Conservation (phyloP, 352 stramenopile species). For the Discostella stelligera region DNA sequence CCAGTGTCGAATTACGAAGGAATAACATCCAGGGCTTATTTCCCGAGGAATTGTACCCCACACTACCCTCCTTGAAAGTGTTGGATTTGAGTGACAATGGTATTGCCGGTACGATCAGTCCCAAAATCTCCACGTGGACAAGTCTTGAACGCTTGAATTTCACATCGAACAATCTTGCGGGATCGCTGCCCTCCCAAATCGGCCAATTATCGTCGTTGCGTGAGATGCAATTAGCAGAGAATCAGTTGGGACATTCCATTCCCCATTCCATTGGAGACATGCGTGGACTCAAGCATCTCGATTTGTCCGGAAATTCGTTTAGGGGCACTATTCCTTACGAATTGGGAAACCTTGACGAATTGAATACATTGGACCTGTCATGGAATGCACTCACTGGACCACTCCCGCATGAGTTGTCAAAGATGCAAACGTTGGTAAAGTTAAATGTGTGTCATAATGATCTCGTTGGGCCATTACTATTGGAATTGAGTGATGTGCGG, state of each 20-base stretch:
- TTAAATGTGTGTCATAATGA: constrained; percentile 53
- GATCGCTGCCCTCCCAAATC: constrained; percentile 31
- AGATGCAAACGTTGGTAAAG: constrained; percentile 22
- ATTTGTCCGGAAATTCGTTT: constrained; percentile 49
- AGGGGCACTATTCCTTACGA: constrained; percentile 44
- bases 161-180: constrained; percentile 46
- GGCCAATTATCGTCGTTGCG: constrained; percentile 32
- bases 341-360: constrained; percentile 27
- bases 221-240: constrained; percentile 38
- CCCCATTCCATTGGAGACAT: constrained; percentile 42
- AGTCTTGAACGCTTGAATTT: constrained; percentile 43
- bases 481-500: constrained; percentile 29
- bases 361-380: constrained; percentile 44
- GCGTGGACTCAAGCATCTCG: constrained; percentile 38
- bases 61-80: constrained; percentile 29
- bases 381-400: constrained; percentile 38
- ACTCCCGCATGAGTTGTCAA: constrained; percentile 37
- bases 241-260: constrained; percentile 48
- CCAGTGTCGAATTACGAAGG: constrained; percentile 31
- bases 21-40: constrained; percentile 53
- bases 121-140: constrained; percentile 16
- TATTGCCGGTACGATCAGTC: constrained; percentile 35
- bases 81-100: constrained; percentile 51
- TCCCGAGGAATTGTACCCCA: constrained; percentile 41
- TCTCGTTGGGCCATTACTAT: constrained; percentile 31